Conservation (phyloP, 441 rosid species). For the Capsella rubella region DNA sequence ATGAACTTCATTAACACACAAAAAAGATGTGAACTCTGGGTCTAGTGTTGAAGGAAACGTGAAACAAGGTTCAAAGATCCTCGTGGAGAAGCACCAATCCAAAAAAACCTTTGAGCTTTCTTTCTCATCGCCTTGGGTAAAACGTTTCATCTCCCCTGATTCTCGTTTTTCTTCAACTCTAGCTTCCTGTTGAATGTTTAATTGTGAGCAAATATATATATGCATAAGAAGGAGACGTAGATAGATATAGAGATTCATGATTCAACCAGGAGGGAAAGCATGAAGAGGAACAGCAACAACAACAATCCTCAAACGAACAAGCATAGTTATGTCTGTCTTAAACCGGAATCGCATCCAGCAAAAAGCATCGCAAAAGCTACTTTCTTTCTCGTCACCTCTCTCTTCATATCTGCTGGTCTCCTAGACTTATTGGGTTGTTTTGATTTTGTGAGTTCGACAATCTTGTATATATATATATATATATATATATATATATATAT, state of each 20-base stretch:
- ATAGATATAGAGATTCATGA: slow-evolving; percentile 5
- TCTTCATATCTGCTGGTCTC: slow-evolving; percentile 39
- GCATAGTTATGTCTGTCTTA: slow-evolving; percentile 12
- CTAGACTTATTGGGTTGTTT: slow-evolving; percentile 33
- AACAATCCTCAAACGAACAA: slow-evolving; percentile 14
- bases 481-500: no score
- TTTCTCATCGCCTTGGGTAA: slow-evolving; percentile 15
- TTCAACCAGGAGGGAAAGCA: slow-evolving; percentile 16
- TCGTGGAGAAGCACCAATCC: slow-evolving; percentile 32
- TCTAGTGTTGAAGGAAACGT: slow-evolving; percentile 30
- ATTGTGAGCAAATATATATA: neutral
- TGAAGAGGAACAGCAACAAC: slow-evolving; percentile 25
- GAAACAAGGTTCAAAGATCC: slow-evolving; percentile 36
- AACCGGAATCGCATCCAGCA: slow-evolving; percentile 11
- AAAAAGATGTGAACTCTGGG: slow-evolving; percentile 20
- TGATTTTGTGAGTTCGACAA: slow-evolving; percentile 30
- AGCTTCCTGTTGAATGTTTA: slow-evolving; percentile 1
- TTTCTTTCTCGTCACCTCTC: slow-evolving; percentile 21
- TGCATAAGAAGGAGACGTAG: slow-evolving; percentile 1
- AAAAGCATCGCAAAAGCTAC: slow-evolving; percentile 35
- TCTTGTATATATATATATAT: no score
- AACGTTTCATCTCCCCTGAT: slow-evolving; percentile 16
- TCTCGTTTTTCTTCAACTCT: slow-evolving; percentile 27
- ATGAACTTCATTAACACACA: slow-evolving; percentile 25
- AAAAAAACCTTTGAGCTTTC: neutral